Conservation (phyloP, 768 basidiomycete genomes). For the Phanerodontia chrysosporium region DNA sequence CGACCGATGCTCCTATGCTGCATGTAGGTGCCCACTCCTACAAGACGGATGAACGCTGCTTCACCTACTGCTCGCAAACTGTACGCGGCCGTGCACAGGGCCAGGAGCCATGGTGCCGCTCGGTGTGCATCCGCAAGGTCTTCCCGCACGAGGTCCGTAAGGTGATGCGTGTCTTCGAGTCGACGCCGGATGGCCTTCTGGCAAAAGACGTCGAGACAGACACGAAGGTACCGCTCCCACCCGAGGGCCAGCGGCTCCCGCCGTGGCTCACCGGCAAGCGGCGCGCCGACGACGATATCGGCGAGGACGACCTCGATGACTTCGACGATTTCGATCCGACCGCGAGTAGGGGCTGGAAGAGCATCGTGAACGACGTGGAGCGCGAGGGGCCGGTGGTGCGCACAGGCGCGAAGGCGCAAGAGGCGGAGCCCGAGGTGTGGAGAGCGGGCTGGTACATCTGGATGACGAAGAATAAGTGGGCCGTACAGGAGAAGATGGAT, state of each 20-base stretch:
- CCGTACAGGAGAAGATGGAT: conserved; percentile 50
- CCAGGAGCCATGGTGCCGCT: conserved; percentile 31
- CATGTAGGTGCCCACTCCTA: conserved; percentile 24
- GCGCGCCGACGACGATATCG: conserved; percentile 4
- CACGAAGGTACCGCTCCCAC: conserved; percentile 53
- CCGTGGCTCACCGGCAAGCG: not conserved
- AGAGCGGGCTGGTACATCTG: conserved; percentile 75
- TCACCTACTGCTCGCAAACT: conserved; percentile 32
- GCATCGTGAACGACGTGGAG: not conserved
- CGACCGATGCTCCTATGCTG: not conserved
- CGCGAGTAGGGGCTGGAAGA: not conserved
- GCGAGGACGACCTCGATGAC: not conserved
- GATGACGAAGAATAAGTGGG: conserved; percentile 51
- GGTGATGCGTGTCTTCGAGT: not conserved
- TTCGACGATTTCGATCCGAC: not conserved
- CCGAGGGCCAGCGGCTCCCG: conserved; percentile 53
- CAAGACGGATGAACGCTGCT: conserved; percentile 31
- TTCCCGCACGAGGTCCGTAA: conserved; percentile 31
- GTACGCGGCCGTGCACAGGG: conserved; percentile 26
- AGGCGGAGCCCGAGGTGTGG: conserved; percentile 42
- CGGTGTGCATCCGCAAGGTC: conserved; percentile 33
- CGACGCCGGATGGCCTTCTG: not conserved
- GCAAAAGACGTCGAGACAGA: conserved; percentile 2
- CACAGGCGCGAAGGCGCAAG: conserved; percentile 2
- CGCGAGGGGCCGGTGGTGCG: not conserved